Percentiles rank a stretch among this genome's conserved stretches.
phyloP scores from a whole-genome alignment of 257 asterid species.

The Solanum sejunctum region DNA sequence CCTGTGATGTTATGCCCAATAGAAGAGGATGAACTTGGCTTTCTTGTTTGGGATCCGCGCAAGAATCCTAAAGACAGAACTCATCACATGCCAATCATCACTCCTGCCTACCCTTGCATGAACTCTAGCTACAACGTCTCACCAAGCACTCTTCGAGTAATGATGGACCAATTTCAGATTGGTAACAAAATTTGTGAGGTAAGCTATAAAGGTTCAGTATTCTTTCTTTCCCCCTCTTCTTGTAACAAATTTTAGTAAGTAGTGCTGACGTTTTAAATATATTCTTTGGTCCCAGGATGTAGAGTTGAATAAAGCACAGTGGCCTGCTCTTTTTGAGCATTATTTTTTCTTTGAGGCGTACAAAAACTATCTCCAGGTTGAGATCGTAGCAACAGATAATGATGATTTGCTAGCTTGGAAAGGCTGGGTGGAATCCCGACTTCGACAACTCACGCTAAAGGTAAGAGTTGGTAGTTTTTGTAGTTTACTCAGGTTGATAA shows the following conservation, averaged over 20 bases:
- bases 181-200: constrained; percentile 29
- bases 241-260: neutral
- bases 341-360: constrained; percentile 26
- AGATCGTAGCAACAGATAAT: constrained; percentile 16
- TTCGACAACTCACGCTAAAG: constrained; percentile 23
- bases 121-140: constrained; percentile 36
- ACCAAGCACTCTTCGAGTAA: constrained; percentile 30
- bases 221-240: neutral
- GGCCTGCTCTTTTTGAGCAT: constrained; percentile 20
- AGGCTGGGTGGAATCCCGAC: constrained; percentile 30
- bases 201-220: neutral
- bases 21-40: constrained; percentile 26
- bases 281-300: constrained; percentile 10
- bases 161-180: constrained; percentile 27
- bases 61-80: constrained; percentile 19
- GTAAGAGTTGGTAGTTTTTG: neutral
- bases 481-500: neutral
- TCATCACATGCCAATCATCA: constrained; percentile 36
- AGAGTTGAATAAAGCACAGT: constrained; percentile 14
- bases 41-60: constrained; percentile 34
- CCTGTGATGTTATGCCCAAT: constrained; percentile 34
- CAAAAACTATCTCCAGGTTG: constrained; percentile 30
- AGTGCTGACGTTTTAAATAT: neutral
- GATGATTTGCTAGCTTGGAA: constrained; percentile 25
- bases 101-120: constrained; percentile 37